Conservation (phyloP, 306 rosid genomes). For the Quercus mongolica region DNA sequence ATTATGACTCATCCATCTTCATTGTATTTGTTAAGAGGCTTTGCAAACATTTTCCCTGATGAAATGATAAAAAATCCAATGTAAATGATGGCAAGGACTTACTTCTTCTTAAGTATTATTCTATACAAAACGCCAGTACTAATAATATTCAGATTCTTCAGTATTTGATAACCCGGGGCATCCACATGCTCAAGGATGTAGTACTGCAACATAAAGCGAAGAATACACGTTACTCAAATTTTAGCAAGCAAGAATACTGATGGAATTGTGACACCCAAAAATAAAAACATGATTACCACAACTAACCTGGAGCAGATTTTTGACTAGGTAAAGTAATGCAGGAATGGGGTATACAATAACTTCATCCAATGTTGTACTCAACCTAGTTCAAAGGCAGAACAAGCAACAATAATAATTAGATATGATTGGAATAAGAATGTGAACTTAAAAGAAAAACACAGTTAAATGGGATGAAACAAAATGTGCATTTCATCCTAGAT, state of each 20-base stretch:
- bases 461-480: background rate
- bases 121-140: conserved; percentile 89
- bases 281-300: background rate
- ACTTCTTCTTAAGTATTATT: conserved; percentile 89
- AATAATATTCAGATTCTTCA: conserved; percentile 86
- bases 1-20: background rate
- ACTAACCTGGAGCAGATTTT: conserved; percentile 93
- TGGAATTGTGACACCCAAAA: background rate
- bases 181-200: conserved; percentile 95
- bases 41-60: background rate
- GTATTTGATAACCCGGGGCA: conserved; percentile 96
- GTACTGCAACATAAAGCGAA: conserved; percentile 58
- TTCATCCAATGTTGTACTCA: conserved; percentile 79
- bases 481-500: too few relatives aligned
- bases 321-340: conserved; percentile 83
- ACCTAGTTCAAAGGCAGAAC: conserved; percentile 39
- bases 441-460: background rate
- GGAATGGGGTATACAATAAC: conserved; percentile 92
- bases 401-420: background rate
- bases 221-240: conserved; percentile 20
- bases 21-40: background rate
- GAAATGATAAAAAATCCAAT: background rate
- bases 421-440: background rate
- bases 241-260: conserved; percentile 11
- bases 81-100: conserved; percentile 3